Conservation (phyloP, 148 eudicot species). For the Rhododendron mucronatum region DNA sequence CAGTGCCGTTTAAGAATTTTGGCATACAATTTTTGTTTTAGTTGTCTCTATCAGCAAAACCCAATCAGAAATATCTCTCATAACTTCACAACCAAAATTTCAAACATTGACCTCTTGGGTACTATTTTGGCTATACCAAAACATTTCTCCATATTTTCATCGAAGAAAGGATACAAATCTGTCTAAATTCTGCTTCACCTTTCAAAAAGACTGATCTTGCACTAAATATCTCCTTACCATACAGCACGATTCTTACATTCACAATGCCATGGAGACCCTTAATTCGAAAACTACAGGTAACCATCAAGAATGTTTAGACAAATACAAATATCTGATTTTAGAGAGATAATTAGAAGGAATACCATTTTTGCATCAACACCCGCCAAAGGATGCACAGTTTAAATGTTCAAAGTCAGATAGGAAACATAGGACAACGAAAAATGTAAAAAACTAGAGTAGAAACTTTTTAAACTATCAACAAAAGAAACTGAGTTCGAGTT, state of each 20-base stretch:
- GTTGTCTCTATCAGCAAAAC: not conserved
- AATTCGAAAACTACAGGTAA: not conserved
- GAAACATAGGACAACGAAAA: not conserved
- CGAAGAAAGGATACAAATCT: not conserved
- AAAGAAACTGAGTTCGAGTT: not conserved
- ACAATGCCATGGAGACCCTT: not conserved
- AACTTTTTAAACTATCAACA: not conserved
- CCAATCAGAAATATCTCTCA: not conserved
- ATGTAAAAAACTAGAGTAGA: not conserved
- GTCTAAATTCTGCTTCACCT: not conserved
- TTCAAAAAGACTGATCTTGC: not conserved
- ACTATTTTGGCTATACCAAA: not conserved
- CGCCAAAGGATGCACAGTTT: not conserved
- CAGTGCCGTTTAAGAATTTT: not conserved
- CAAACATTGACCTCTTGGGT: not conserved
- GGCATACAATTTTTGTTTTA: not conserved
- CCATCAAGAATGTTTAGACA: not conserved
- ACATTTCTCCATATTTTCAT: not conserved
- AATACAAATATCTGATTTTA: not conserved
- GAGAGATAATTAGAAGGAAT: not conserved
- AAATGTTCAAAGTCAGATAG: not conserved
- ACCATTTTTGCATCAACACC: not conserved
- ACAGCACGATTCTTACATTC: not conserved
- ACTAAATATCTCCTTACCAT: not conserved
- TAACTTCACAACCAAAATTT: not conserved